Evolutionary conservation across 2,329 filamentous ascomycete species (phyloP).

Genomic region (Aspergillus aculeatinus): DNA sequence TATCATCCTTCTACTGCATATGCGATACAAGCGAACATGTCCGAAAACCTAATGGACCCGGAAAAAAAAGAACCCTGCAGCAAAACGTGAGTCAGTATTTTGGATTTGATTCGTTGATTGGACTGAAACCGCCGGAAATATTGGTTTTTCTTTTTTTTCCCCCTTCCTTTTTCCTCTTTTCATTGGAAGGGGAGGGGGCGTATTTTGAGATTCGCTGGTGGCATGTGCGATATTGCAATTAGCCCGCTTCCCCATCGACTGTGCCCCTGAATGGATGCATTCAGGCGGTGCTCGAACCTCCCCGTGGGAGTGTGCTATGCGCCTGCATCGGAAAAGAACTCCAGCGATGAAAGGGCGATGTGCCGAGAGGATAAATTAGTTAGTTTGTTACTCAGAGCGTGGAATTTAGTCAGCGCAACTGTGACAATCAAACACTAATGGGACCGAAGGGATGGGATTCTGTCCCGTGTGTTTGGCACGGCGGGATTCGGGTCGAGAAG

Average conservation of each 20-base stretch:
- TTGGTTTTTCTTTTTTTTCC: background rate
- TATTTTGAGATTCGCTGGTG: background rate
- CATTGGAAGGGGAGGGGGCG: no score
- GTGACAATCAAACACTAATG: background rate
- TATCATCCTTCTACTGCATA: slow-evolving; percentile 15
- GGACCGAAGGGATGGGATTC: background rate
- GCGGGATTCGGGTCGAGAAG: background rate
- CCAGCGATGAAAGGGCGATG: background rate
- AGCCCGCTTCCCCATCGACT: background rate
- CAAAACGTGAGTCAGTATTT: slow-evolving; percentile 17
- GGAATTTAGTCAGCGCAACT: background rate
- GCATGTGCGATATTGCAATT: background rate
- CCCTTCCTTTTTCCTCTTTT: background rate
- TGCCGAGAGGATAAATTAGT: background rate
- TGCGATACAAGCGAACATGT: slow-evolving; percentile 4
- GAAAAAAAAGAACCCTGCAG: slow-evolving; percentile 13
- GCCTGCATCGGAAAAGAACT: background rate
- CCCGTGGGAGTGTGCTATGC: background rate
- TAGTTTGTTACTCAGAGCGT: background rate
- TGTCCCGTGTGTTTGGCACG: slow-evolving; percentile 8
- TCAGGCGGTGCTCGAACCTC: background rate
- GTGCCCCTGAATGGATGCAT: background rate
- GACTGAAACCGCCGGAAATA: background rate
- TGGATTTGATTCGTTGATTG: slow-evolving; percentile 9
- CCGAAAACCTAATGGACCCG: slow-evolving; percentile 5